These are phyloP conservation scores for Immersiella caudata DNA, from an alignment of 495 filamentous ascomycete species.

Conservation along the genomic window DNA sequence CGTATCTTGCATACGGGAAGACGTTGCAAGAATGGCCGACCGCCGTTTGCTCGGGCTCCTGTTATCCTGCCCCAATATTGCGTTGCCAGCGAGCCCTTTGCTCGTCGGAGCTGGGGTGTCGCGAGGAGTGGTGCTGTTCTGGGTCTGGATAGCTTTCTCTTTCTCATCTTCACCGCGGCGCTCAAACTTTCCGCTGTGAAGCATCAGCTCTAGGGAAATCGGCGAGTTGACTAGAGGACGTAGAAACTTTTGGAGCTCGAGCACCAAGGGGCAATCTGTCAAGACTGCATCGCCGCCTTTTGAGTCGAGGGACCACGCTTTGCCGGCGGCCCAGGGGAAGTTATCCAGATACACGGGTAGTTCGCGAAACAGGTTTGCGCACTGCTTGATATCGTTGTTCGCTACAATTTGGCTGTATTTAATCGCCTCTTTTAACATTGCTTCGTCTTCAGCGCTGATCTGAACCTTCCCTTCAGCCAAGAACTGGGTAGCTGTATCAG, in stretches of 20 bases:
- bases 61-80: constrained; percentile 38
- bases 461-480: constrained; percentile 53
- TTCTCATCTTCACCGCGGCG: constrained; percentile 39
- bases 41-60: constrained; percentile 31
- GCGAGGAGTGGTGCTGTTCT: constrained; percentile 8
- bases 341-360: constrained; percentile 70
- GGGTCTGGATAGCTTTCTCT: constrained; percentile 29
- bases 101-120: not conserved
- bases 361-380: constrained; percentile 70
- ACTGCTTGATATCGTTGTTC: constrained; percentile 61
- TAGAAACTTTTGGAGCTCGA: constrained; percentile 44
- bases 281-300: constrained; percentile 40
- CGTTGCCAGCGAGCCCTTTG: constrained; percentile 44
- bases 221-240: constrained; percentile 43
- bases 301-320: constrained; percentile 66
- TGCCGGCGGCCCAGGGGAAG: constrained; percentile 58
- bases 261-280: constrained; percentile 44
- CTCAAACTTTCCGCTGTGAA: constrained; percentile 42
- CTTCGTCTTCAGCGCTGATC: constrained; percentile 61
- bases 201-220: constrained; percentile 38
- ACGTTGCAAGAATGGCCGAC: constrained; percentile 27
- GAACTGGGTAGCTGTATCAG: constrained; percentile 68
- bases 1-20: not conserved
- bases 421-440: constrained; percentile 63
- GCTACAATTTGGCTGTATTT: constrained; percentile 61